Percentiles rank a stretch among this genome's conserved stretches.
Conservation (phyloP, 208 protist genomes). For the Leishmania mexicana region DNA sequence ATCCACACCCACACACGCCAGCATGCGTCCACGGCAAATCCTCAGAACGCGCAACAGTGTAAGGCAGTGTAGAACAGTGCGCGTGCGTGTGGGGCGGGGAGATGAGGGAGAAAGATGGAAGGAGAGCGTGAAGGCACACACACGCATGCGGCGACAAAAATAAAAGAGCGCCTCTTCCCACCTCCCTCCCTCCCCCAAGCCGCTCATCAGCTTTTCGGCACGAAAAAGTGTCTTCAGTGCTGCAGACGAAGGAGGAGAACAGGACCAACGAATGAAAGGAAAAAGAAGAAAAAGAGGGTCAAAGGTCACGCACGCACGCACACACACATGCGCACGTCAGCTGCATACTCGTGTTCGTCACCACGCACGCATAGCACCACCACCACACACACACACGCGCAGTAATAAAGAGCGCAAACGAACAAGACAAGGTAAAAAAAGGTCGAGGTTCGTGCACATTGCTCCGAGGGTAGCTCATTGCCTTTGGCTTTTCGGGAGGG, state of each 20-base stretch:
- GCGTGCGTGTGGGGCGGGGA: not conserved
- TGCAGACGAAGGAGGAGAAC: not conserved
- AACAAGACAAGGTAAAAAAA: slow-evolving; percentile 15
- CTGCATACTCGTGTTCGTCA: not conserved
- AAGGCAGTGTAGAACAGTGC: not conserved
- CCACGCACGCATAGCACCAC: slow-evolving; percentile 8
- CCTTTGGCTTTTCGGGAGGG: not conserved
- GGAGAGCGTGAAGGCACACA: not conserved
- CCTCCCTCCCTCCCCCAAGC: too few relatives aligned
- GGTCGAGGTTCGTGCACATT: not conserved
- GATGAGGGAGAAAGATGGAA: not conserved
- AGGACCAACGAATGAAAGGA: not conserved
- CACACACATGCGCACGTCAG: not conserved
- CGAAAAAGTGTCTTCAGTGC: not conserved
- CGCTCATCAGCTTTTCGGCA: not conserved
- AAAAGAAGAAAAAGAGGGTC: not conserved
- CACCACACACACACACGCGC: slow-evolving; percentile 15
- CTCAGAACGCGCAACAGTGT: not conserved
- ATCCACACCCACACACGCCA: not conserved
- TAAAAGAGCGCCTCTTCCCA: too few relatives aligned
- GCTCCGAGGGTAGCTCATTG: not conserved
- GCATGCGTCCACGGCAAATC: not conserved
- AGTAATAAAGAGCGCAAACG: not conserved
- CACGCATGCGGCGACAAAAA: not conserved
- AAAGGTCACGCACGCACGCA: not conserved